Percentiles rank a stretch among this genome's conserved stretches.
These are phyloP conservation scores for Paramarasmius palmivorus DNA, from an alignment of 1,284 basidiomycete genomes.

Conservation along the genomic window DNA sequence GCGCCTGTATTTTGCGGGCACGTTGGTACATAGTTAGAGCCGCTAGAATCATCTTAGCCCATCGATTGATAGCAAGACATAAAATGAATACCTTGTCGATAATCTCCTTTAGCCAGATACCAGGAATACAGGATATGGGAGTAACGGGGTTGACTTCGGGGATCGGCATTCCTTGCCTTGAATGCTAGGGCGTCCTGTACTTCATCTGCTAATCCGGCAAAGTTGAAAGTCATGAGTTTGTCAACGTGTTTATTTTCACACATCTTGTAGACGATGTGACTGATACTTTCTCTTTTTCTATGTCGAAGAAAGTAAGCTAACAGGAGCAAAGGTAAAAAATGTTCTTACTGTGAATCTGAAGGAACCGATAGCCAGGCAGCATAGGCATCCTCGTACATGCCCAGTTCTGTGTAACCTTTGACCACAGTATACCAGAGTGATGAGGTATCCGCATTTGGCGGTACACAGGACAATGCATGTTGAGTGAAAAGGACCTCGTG, in stretches of 20 bases:
- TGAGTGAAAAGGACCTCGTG: slow-evolving; percentile 77
- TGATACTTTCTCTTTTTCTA: slow-evolving; percentile 81
- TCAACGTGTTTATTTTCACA: slow-evolving; percentile 88
- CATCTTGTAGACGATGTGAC: slow-evolving; percentile 86
- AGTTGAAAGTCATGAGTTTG: slow-evolving; percentile 81
- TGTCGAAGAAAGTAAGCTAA: slow-evolving; percentile 14
- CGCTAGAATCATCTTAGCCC: slow-evolving; percentile 45
- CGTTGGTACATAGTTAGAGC: slow-evolving; percentile 94
- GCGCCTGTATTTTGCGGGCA: slow-evolving; percentile 74
- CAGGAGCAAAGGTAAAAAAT: slow-evolving; percentile 1
- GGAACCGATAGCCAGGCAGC: slow-evolving; percentile 72
- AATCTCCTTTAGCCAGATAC: slow-evolving; percentile 85
- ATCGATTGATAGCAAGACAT: slow-evolving; percentile 13
- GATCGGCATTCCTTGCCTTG: slow-evolving; percentile 94
- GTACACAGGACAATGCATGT: slow-evolving; percentile 72
- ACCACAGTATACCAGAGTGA: slow-evolving; percentile 81
- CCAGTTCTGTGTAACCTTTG: slow-evolving; percentile 72
- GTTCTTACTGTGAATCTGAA: slow-evolving; percentile 73
- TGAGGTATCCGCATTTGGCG: slow-evolving; percentile 51
- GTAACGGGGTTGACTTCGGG: slow-evolving; percentile 84
- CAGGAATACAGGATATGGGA: slow-evolving; percentile 95
- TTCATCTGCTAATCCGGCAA: slow-evolving; percentile 83
- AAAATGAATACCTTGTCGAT: slow-evolving; percentile 73
- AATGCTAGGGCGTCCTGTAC: slow-evolving; percentile 90
- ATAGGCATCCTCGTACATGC: slow-evolving; percentile 86